Evolutionary conservation across 345 rosid genomes (phyloP).

Genomic region (Acer campestre): DNA sequence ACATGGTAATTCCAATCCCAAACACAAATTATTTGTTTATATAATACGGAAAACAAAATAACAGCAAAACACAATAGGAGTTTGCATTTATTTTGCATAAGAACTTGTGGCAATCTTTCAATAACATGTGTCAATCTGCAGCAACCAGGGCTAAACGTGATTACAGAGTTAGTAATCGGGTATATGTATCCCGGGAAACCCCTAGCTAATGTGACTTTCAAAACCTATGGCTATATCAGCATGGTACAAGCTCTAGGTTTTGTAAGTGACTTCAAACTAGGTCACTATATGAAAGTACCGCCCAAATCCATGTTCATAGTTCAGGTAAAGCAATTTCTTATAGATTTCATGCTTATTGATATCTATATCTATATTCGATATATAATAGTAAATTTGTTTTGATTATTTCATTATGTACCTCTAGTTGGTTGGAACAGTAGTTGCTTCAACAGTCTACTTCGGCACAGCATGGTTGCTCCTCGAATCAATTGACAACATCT

Average conservation of each 20-base stretch:
- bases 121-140: conserved; percentile 25
- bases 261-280: conserved; percentile 46
- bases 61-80: background rate
- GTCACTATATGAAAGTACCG: conserved; percentile 65
- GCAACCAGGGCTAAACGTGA: conserved; percentile 50
- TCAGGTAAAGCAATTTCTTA: conserved; percentile 33
- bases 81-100: background rate
- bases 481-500: conserved; percentile 37
- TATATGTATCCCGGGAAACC: conserved; percentile 57
- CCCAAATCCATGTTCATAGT: conserved; percentile 58
- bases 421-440: conserved; percentile 44
- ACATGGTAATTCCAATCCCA: conserved; percentile 29
- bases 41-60: too few relatives aligned
- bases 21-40: background rate
- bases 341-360: too few relatives aligned
- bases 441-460: conserved; percentile 47
- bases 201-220: conserved; percentile 49
- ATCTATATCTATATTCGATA: background rate
- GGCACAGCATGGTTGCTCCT: conserved; percentile 53
- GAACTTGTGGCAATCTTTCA: background rate
- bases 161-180: conserved; percentile 54
- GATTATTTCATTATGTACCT: background rate
- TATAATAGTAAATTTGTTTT: background rate
- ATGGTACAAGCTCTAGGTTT: conserved; percentile 43
- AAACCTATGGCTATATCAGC: conserved; percentile 48